Percentiles rank a stretch among this genome's conserved stretches.
Evolutionary conservation across 2,329 filamentous ascomycete genomes (phyloP).

Genomic region (Aspergillus aculeatinus): DNA sequence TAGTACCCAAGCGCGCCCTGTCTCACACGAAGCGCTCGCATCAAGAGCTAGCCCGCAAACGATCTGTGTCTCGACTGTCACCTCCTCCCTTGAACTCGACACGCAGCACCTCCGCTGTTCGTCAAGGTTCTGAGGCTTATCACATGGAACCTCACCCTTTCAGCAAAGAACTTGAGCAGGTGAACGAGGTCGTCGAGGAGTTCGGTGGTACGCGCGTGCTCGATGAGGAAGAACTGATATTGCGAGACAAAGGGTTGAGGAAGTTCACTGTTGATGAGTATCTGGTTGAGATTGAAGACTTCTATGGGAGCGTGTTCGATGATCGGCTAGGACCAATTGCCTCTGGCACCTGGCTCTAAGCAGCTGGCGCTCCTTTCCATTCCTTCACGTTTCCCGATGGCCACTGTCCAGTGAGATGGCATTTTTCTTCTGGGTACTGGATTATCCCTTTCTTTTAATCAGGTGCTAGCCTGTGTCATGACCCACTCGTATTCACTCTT

Average conservation of each 20-base stretch:
- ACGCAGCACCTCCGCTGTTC: constrained; percentile 34
- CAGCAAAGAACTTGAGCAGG: constrained; percentile 83
- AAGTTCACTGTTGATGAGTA: constrained; percentile 82
- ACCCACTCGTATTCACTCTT: constrained; percentile 33
- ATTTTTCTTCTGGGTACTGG: constrained; percentile 22
- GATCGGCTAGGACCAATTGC: constrained; percentile 39
- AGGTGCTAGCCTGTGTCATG: constrained; percentile 19
- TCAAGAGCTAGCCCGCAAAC: constrained; percentile 69
- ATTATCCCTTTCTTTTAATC: constrained; percentile 14
- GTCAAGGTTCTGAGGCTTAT: constrained; percentile 40
- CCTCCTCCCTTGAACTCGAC: constrained; percentile 42
- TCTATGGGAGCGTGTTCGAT: constrained; percentile 64
- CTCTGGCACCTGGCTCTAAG: constrained; percentile 42
- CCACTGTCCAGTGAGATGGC: not conserved
- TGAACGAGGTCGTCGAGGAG: constrained; percentile 90
- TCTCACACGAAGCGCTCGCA: constrained; percentile 89
- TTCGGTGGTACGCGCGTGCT: constrained; percentile 65
- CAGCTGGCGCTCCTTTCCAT: constrained; percentile 5
- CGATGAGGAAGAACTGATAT: constrained; percentile 71
- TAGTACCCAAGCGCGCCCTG: constrained; percentile 73
- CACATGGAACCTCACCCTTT: constrained; percentile 65
- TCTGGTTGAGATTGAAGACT: constrained; percentile 70
- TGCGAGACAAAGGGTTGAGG: constrained; percentile 67
- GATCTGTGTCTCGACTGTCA: constrained; percentile 58
- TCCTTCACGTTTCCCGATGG: constrained; percentile 19